phyloP scores from a whole-genome alignment of 2,329 filamentous ascomycete genomes.

The Cladophialophora chaetospira region DNA sequence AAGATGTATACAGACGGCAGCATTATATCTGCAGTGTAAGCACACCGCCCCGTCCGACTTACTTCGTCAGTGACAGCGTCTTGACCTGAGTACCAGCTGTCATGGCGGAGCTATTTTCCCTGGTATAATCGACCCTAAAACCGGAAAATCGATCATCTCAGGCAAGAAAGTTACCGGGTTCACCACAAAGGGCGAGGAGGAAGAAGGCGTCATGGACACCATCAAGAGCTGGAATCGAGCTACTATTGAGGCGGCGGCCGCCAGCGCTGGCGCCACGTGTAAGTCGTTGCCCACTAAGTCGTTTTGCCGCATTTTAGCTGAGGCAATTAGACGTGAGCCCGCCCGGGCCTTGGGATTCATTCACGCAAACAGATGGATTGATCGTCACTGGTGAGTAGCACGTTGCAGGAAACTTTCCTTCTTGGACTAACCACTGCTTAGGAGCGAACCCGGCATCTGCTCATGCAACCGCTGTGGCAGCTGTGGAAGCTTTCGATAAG shows the following conservation, averaged over 20 bases:
- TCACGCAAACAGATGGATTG: slow-evolving; percentile 39
- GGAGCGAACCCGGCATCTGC: slow-evolving; percentile 40
- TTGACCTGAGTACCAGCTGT: slow-evolving; percentile 32
- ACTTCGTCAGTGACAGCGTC: neutral
- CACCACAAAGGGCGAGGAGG: slow-evolving; percentile 41
- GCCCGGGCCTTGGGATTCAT: slow-evolving; percentile 28
- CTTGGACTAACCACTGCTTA: neutral
- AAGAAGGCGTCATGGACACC: slow-evolving; percentile 39
- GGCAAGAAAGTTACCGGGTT: slow-evolving; percentile 45
- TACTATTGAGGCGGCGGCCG: slow-evolving; percentile 19
- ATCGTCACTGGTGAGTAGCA: slow-evolving; percentile 38
- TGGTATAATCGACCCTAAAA: slow-evolving; percentile 37
- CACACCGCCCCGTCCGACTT: neutral
- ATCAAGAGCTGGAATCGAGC: slow-evolving; percentile 39
- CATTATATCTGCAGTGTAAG: slow-evolving; percentile 41
- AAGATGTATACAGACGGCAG: slow-evolving; percentile 38
- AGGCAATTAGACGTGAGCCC: slow-evolving; percentile 10
- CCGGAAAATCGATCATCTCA: slow-evolving; percentile 38
- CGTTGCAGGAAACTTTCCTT: too few relatives aligned
- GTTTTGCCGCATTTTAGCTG: neutral
- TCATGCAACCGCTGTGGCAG: slow-evolving; percentile 38
- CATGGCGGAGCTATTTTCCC: slow-evolving; percentile 45
- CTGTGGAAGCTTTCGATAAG: slow-evolving; percentile 35
- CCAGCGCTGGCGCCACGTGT: neutral
- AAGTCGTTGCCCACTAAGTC: neutral